phyloP scores from a whole-genome alignment of 495 filamentous ascomycete species.

The Glutinoglossum americanum region DNA sequence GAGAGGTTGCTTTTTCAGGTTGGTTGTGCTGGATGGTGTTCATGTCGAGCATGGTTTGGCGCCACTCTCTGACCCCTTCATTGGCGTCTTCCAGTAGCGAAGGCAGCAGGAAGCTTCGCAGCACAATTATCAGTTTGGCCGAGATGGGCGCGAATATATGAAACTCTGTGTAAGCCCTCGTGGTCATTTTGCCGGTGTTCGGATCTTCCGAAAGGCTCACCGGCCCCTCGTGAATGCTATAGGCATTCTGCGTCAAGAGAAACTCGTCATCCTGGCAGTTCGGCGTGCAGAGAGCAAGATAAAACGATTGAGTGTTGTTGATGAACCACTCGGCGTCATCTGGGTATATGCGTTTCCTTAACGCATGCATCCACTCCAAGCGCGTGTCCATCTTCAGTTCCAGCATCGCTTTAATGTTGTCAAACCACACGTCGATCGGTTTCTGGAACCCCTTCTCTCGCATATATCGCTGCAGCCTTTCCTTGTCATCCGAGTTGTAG shows the following conservation, averaged over 20 bases:
- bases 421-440: slow-evolving; percentile 31
- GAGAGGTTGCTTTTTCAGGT: neutral
- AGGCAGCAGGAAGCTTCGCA: slow-evolving; percentile 17
- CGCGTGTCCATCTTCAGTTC: slow-evolving; percentile 22
- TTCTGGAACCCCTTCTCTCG: slow-evolving; percentile 18
- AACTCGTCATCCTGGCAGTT: slow-evolving; percentile 21
- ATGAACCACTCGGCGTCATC: slow-evolving; percentile 24
- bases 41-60: slow-evolving; percentile 2
- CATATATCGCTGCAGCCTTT: slow-evolving; percentile 23
- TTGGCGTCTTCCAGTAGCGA: slow-evolving; percentile 7
- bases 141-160: slow-evolving; percentile 29
- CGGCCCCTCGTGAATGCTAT: slow-evolving; percentile 26
- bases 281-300: slow-evolving; percentile 26
- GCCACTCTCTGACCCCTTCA: neutral
- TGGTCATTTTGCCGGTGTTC: slow-evolving; percentile 3
- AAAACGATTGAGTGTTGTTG: slow-evolving; percentile 17
- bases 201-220: slow-evolving; percentile 6
- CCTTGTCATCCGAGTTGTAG: slow-evolving; percentile 22
- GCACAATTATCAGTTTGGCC: slow-evolving; percentile 26
- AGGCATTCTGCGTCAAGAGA: slow-evolving; percentile 26
- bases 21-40: slow-evolving; percentile 2
- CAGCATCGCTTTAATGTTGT: slow-evolving; percentile 25
- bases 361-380: slow-evolving; percentile 15
- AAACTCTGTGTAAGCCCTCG: slow-evolving; percentile 14
- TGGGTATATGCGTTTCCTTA: slow-evolving; percentile 19